Base-by-base conservation (phyloP, 345 rosid species). In the Rubroshorea leprosula region DNA sequence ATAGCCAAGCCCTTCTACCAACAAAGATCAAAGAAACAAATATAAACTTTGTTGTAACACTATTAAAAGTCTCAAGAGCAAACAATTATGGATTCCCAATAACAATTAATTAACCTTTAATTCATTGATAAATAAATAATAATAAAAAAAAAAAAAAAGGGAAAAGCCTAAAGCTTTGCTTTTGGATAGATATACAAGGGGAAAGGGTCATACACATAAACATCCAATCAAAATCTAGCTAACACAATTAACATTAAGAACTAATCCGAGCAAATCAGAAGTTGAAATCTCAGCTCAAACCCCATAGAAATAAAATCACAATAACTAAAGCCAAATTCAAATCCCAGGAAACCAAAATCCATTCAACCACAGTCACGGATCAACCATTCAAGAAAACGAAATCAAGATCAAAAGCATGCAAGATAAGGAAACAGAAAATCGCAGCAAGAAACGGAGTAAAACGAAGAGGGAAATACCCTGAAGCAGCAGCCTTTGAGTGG, bases 401-500 rank as follows among this genome's bases (percentile, higher is more conserved):
- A 55, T 26, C 62, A 50, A 38, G 44, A 67, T 57, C 55, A 24
- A 60, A 22, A 9, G 11, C 13, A 23, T n/a, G 6, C 8, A 23
- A 50, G 20, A 11, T 43, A 44, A 50, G 17, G 9, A 60, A 9
- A 50, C 61, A 70, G 57, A 31, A 52, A 64, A 41, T 41, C 25
- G 45, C 17, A 19, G 12, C 15, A 5, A 41, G 14, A 23, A 23
- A 44, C 26, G 21, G 39, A 22, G 49, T 29, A 24, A 43, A 53
- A 48, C 23, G 66, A 63, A 71, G 22, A 50, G 9, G 10, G 14
- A 0, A 58, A 51, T 50, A 91, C 98, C 95, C 72, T 82, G 87
- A 52, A 27, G 59, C 50, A 86, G 89, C 20, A 91, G 77, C 72
- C 76, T 86, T 58, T 88, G 90, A 52, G 73, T 31, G 50, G 98